Percentiles rank a stretch among this genome's conserved stretches.
phyloP scores from a whole-genome alignment of 805 yeast species.

The Yamadazyma takamatsuzukensis region DNA sequence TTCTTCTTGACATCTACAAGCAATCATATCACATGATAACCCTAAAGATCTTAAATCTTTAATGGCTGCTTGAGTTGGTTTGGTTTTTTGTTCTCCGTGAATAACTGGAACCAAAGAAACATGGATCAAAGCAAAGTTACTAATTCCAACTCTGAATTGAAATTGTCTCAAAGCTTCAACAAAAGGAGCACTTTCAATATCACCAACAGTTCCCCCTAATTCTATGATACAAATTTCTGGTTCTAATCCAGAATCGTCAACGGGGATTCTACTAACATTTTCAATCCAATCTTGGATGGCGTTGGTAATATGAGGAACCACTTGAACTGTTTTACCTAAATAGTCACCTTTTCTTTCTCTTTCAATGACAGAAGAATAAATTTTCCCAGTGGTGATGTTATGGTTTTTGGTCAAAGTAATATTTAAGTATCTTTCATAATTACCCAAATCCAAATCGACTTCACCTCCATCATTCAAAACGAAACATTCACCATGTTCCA shows the following conservation, averaged over 20 bases:
- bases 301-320: slow-evolving; percentile 95
- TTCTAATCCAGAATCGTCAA: slow-evolving; percentile 78
- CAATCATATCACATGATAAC: slow-evolving; percentile 93
- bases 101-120: slow-evolving; percentile 97
- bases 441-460: slow-evolving; percentile 96
- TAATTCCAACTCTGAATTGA: slow-evolving; percentile 93
- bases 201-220: slow-evolving; percentile 99
- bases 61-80: slow-evolving; percentile 99
- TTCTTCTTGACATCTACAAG: slow-evolving; percentile 89
- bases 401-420: slow-evolving; percentile 91
- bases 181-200: slow-evolving; percentile 97
- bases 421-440: slow-evolving; percentile 94
- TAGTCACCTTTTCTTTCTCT: slow-evolving; percentile 96
- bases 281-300: slow-evolving; percentile 99
- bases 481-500: slow-evolving; percentile 98
- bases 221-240: slow-evolving; percentile 98
- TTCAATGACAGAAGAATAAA: slow-evolving; percentile 90
- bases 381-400: slow-evolving; percentile 97
- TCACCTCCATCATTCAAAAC: slow-evolving; percentile 99
- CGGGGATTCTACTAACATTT: slow-evolving; percentile 86
- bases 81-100: slow-evolving; percentile 98
- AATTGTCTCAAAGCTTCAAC: slow-evolving; percentile 99
- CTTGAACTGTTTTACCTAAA: slow-evolving; percentile 98
- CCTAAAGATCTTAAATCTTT: slow-evolving; percentile 95
- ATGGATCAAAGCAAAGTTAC: slow-evolving; percentile 92